These are phyloP conservation scores for Metschnikowia arizonensis DNA, from an alignment of 805 yeast genomes.

Conservation along the genomic window DNA sequence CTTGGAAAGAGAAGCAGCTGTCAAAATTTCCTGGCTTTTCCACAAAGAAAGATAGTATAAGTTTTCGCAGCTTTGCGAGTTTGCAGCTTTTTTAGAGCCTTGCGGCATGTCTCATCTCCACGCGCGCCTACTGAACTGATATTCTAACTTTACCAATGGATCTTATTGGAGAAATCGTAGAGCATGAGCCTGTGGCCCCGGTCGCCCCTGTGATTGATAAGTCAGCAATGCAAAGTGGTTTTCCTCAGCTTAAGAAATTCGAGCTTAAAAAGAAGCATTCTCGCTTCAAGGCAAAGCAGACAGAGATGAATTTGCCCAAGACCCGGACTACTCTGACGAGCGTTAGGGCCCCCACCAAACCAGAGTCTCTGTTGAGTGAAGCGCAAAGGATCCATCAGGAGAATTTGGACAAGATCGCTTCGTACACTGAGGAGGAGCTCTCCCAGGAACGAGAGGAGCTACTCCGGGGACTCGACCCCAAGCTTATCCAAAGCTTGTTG, in stretches of 20 bases:
- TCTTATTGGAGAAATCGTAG: constrained; percentile 69
- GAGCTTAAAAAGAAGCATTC: constrained; percentile 22
- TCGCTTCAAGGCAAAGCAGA: constrained; percentile 7
- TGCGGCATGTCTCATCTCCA: constrained; percentile 1
- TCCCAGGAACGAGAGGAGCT: constrained; percentile 63
- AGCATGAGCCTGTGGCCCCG: constrained; percentile 45
- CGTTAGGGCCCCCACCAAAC: neutral
- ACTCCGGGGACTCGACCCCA: constrained; percentile 63
- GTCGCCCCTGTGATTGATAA: constrained; percentile 15
- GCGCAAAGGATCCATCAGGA: constrained; percentile 74
- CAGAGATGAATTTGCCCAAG: neutral
- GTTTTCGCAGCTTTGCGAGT: constrained; percentile 6
- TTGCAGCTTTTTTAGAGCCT: constrained; percentile 1
- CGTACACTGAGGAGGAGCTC: constrained; percentile 65
- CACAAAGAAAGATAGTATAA: constrained; percentile 2
- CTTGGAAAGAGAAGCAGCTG: neutral
- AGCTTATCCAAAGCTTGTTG: constrained; percentile 54
- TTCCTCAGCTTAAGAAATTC: constrained; percentile 31
- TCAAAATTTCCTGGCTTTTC: neutral
- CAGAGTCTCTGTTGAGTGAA: constrained; percentile 36
- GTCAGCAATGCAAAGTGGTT: constrained; percentile 24
- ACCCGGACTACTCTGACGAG: neutral
- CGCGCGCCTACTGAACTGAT: constrained; percentile 4
- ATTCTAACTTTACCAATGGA: constrained; percentile 44
- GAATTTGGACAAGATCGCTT: constrained; percentile 56